These are phyloP conservation scores for Coemansia sp. DNA, from an alignment of 192 early-diverging fungal genomes.

Conservation along the genomic window DNA sequence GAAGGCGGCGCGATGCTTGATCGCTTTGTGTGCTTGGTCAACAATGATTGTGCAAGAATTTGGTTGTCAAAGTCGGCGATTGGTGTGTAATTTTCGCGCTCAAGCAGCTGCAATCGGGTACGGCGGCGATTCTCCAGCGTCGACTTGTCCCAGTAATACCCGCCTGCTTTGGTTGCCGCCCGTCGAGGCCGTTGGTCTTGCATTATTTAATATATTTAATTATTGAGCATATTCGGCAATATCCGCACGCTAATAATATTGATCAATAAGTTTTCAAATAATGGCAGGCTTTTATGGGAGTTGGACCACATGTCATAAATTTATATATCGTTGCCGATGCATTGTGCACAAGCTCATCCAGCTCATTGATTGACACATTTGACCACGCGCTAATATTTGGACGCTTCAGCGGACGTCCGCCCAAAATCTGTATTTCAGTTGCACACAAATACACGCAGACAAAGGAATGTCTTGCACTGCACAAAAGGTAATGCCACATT, in stretches of 20 bases:
- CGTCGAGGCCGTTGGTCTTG: not conserved
- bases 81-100: constrained; percentile 41
- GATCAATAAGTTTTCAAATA: no score
- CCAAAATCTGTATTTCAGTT: constrained; percentile 20
- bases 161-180: constrained; percentile 1
- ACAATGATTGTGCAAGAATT: not conserved
- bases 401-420: constrained; percentile 56
- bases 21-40: not conserved
- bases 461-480: no score
- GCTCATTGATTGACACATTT: constrained; percentile 66
- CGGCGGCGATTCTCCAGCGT: constrained; percentile 41
- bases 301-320: not conserved
- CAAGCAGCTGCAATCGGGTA: constrained; percentile 33
- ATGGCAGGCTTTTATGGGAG: no score
- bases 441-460: no score
- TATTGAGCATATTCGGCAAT: no score
- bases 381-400: constrained; percentile 74
- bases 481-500: no score
- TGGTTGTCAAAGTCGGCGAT: constrained; percentile 41
- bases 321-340: constrained; percentile 54
- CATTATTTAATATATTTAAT: not conserved
- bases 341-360: constrained; percentile 76
- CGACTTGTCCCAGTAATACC: constrained; percentile 33
- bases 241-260: no score
- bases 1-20: not conserved